Evolutionary conservation across 148 eudicot species (phyloP).

Genomic region (Rheum nobile): DNA sequence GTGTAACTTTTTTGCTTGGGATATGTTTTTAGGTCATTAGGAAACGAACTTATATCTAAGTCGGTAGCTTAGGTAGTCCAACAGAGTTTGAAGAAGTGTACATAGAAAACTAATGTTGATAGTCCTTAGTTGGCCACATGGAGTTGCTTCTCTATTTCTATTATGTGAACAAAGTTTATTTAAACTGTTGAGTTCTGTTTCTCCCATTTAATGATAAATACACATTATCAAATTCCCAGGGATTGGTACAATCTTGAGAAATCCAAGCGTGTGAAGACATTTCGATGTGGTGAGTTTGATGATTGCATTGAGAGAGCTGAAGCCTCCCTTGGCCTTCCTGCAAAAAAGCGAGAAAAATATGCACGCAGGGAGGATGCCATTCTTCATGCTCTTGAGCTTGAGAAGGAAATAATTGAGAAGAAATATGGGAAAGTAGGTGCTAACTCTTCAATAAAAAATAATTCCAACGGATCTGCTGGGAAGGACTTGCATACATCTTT

Average conservation of each 20-base stretch:
- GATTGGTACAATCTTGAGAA: slow-evolving; percentile 99
- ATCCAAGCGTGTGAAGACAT: slow-evolving; percentile 94
- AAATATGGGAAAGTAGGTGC: slow-evolving; percentile 40
- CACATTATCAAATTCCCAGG: slow-evolving; percentile 29
- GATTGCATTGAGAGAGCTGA: slow-evolving; percentile 92
- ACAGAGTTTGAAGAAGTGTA: not conserved
- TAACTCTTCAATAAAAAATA: slow-evolving; percentile 15
- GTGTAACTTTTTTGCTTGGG: not conserved
- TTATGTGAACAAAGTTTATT: not conserved
- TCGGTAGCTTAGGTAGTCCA: not conserved
- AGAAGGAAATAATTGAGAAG: slow-evolving; percentile 57
- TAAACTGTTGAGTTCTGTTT: slow-evolving; percentile 1
- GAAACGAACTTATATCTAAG: not conserved
- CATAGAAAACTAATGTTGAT: not conserved
- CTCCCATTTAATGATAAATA: slow-evolving; percentile 1
- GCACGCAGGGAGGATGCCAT: slow-evolving; percentile 97
- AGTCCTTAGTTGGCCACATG: not conserved
- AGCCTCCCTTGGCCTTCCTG: slow-evolving; percentile 75
- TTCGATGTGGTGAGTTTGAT: slow-evolving; percentile 96
- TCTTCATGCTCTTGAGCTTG: slow-evolving; percentile 92
- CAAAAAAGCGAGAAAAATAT: slow-evolving; percentile 84
- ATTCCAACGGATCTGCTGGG: slow-evolving; percentile 25
- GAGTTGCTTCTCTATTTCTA: not conserved
- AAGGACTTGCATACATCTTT: slow-evolving; percentile 28
- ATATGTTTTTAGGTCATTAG: not conserved